A percentile compares a stretch with the other conserved stretches of the same genome.
These are phyloP conservation scores for Aspergillus cejpii DNA, from an alignment of 2,329 filamentous ascomycete species.

Conservation along the genomic window DNA sequence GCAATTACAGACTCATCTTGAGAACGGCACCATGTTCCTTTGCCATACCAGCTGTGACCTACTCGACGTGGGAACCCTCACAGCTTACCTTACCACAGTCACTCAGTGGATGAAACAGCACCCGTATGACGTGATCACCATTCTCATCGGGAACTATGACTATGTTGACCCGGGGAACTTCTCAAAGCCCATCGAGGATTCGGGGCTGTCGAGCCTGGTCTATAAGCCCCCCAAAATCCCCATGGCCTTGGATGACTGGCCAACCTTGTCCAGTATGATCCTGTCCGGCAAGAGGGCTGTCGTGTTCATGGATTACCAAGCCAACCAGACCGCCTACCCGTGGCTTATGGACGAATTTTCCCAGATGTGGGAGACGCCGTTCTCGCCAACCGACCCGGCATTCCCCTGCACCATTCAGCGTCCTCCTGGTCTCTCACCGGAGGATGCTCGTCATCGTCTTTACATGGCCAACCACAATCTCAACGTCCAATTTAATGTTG, in stretches of 20 bases:
- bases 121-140: slow-evolving; percentile 80
- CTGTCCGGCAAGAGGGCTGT: slow-evolving; percentile 63
- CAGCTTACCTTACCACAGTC: slow-evolving; percentile 63
- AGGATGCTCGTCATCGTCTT: slow-evolving; percentile 55
- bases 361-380: slow-evolving; percentile 87
- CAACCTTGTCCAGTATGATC: slow-evolving; percentile 72
- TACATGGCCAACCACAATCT: slow-evolving; percentile 90
- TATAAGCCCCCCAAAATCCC: slow-evolving; percentile 66
- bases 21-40: slow-evolving; percentile 60
- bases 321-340: slow-evolving; percentile 69
- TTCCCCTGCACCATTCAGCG: slow-evolving; percentile 78
- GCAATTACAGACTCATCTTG: slow-evolving; percentile 53
- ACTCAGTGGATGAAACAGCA: slow-evolving; percentile 65
- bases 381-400: slow-evolving; percentile 59
- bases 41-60: slow-evolving; percentile 81
- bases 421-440: slow-evolving; percentile 57
- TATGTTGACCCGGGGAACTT: slow-evolving; percentile 61
- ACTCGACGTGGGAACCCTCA: slow-evolving; percentile 71
- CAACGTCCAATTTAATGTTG: slow-evolving; percentile 67
- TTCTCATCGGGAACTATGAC: slow-evolving; percentile 78
- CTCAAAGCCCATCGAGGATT: slow-evolving; percentile 59
- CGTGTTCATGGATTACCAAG: slow-evolving; percentile 78
- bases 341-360: slow-evolving; percentile 84
- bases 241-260: slow-evolving; percentile 72
- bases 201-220: slow-evolving; percentile 65